phyloP scores from a whole-genome alignment of 1,139 yeast genomes.

The Magnusiomyces tetraspermus region DNA sequence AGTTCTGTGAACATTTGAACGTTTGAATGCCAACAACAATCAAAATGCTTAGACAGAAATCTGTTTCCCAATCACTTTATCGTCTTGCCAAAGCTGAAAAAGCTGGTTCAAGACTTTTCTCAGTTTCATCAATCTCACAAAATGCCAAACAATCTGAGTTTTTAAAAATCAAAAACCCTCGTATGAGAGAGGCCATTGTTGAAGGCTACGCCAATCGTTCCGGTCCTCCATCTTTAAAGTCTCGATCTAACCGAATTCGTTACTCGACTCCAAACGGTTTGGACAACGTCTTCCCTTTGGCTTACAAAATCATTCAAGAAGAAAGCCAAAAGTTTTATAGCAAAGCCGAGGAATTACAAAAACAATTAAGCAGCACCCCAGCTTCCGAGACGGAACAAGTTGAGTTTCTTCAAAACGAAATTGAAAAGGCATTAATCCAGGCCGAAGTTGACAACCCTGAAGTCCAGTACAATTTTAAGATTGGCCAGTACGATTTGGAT shows the following conservation, averaged over 20 bases:
- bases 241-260: conserved; percentile 37
- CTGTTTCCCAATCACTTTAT: not conserved
- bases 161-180: conserved; percentile 26
- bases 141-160: conserved; percentile 9
- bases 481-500: conserved; percentile 49
- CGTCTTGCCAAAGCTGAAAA: not conserved
- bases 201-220: conserved; percentile 29
- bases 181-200: conserved; percentile 28
- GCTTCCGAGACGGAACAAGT: conserved; percentile 9
- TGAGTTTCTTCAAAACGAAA: conserved; percentile 9
- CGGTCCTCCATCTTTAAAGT: conserved; percentile 43
- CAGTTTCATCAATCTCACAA: conserved; percentile 1
- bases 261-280: conserved; percentile 63
- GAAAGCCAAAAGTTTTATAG: conserved; percentile 32
- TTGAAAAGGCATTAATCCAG: conserved; percentile 32
- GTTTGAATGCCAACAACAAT: not conserved
- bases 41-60: not conserved
- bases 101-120: not conserved
- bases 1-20: no score
- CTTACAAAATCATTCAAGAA: conserved; percentile 51
- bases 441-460: conserved; percentile 76
- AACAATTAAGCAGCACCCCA: conserved; percentile 15
- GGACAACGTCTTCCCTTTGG: conserved; percentile 61
- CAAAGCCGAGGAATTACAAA: conserved; percentile 25
- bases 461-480: conserved; percentile 55